Evolutionary conservation across 192 early-diverging fungal genomes (phyloP), one percentile per base, ranked within the genome.

Genomic region (Rhizophagus sp.): DNA sequence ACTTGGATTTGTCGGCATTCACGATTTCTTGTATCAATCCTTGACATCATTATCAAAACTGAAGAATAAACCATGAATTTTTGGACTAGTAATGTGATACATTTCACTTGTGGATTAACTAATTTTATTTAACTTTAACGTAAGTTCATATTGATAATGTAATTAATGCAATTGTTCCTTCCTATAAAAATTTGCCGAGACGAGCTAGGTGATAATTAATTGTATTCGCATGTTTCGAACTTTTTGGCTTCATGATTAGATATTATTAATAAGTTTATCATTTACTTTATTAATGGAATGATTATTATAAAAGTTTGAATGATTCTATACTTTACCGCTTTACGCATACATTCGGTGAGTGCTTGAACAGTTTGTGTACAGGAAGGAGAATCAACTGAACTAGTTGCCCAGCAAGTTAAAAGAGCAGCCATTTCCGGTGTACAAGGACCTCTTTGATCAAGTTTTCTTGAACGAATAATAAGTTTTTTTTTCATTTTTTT

Each of bases 371-470:
- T 81, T 27, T 85, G 81, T 66, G 78, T 79, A 66, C 89, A 91
- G 62, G 83, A 85, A 34, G 88, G 85, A 73, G 87, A 86, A 78
- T 91, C 89, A 3, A 88, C 84, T 73, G 83, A 84, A 3, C 84
- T 81, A 69, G 83, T 84, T 39, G 89, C 84, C 89, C 89, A 91
- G 81, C 89, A 91, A 80, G 89, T 87, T 82, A 91, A 84, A 80
- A 91, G 81, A 47, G 88, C 84, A 52, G 88, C 88, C 84, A 89
- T 87, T 86, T 91, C 89, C 24, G 76, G 86, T 57, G 87, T 84
- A 67, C 89, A 91, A 34, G 86, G 86, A 78, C 87, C 87, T 49
- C 86, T 81, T 81, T 89, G 81, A 41, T 87, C 57, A 49, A 88
- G 76, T 83, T 89, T 91, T 79, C 86, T 85, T 75, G 89, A 88